Conservation (phyloP, 768 basidiomycete genomes). For the Clathrus columnatus region DNA sequence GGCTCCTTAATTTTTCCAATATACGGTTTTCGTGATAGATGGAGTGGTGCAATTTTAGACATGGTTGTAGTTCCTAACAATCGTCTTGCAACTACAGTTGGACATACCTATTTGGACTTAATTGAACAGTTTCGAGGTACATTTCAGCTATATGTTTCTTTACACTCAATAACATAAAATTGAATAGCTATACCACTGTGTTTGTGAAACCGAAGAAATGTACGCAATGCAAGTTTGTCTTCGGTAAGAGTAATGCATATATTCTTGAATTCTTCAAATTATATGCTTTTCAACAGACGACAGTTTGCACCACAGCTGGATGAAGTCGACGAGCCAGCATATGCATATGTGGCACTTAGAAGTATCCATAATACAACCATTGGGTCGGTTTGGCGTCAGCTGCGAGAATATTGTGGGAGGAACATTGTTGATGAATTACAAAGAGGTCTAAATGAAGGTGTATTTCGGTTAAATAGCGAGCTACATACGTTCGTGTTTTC, state of each 20-base stretch:
- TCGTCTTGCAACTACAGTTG: constrained; percentile 18
- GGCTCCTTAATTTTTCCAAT: constrained; percentile 23
- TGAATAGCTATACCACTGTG: not conserved
- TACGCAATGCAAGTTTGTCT: constrained; percentile 3
- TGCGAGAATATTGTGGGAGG: constrained; percentile 13
- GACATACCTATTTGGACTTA: constrained; percentile 27
- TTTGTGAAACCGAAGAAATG: constrained; percentile 1
- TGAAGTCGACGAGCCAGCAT: constrained; percentile 1
- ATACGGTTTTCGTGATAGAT: constrained; percentile 25
- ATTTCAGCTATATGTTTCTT: not conserved
- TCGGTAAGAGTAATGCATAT: constrained; percentile 1
- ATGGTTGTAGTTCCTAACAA: constrained; percentile 21
- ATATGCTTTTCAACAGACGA: not conserved
- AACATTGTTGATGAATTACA: constrained; percentile 14
- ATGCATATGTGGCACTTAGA: constrained; percentile 7
- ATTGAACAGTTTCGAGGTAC: constrained; percentile 20
- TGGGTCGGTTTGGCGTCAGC: constrained; percentile 16
- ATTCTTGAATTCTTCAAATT: not conserved
- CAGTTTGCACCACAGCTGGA: not conserved
- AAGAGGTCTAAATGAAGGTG: constrained; percentile 9
- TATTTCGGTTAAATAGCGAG: not conserved
- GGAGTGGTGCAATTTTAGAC: constrained; percentile 14
- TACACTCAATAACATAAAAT: not conserved
- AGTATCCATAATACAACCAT: constrained; percentile 16
- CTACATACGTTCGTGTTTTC: constrained; percentile 11